Conservation (phyloP, 169 alveolate species). For the Plasmodium knowlesi region DNA sequence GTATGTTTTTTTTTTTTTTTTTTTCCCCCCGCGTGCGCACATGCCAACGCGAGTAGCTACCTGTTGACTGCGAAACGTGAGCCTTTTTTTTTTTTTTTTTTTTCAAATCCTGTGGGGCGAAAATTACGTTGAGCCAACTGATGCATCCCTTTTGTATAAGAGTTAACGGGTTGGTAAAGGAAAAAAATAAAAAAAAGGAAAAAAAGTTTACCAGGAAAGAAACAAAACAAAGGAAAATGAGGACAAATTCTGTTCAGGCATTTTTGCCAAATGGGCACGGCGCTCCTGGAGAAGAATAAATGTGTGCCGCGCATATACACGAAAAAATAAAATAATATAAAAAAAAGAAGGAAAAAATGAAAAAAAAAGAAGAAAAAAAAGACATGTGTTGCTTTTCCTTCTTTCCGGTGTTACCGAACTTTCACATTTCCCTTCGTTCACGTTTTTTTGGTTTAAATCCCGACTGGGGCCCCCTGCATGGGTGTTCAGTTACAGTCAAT, state of each 20-base stretch:
- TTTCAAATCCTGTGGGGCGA: background rate
- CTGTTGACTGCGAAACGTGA: slow-evolving; percentile 3
- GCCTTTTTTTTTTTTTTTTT: slow-evolving; percentile 17
- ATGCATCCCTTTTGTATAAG: background rate
- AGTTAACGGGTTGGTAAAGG: background rate
- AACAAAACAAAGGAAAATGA: background rate
- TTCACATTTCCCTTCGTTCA: background rate
- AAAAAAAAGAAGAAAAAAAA: background rate
- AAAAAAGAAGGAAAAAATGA: background rate
- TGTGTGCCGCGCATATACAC: background rate
- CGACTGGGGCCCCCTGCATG: background rate
- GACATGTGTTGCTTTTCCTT: background rate
- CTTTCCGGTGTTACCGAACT: background rate
- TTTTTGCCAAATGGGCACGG: background rate
- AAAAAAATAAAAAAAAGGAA: background rate
- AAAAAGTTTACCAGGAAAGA: background rate
- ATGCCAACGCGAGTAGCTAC: slow-evolving; percentile 11
- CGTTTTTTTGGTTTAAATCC: background rate
- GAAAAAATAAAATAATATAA: background rate
- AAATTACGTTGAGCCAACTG: background rate
- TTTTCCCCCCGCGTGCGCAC: background rate
- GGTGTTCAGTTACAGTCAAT: background rate
- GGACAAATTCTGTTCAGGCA: background rate
- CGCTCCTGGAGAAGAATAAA: background rate
- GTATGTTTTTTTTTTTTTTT: no score